phyloP scores from a whole-genome alignment of 1,139 yeast species.

The Meyerozyma smithsonii region DNA sequence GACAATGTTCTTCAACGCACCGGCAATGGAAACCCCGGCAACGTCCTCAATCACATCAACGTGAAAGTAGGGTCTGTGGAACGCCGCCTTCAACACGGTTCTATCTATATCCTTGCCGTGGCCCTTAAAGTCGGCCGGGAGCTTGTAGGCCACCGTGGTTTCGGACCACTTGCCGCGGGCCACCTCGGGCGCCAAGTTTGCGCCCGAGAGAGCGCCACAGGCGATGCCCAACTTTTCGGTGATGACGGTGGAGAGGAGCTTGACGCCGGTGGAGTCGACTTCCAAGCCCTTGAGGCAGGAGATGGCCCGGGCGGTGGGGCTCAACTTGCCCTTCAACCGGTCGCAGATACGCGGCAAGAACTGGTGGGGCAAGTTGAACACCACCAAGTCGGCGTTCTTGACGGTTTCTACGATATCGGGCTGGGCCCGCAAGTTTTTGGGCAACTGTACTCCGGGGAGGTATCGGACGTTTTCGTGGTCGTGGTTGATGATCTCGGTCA shows the following conservation, averaged over 20 bases:
- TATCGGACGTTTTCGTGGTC: constrained; percentile 44
- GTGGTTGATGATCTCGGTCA: constrained; percentile 41
- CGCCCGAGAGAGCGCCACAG: constrained; percentile 47
- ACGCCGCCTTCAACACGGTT: constrained; percentile 36
- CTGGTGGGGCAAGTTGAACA: constrained; percentile 48
- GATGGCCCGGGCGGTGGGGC: constrained; percentile 38
- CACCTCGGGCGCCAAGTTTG: constrained; percentile 46
- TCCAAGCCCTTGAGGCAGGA: constrained; percentile 48
- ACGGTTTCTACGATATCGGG: constrained; percentile 37
- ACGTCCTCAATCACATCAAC: constrained; percentile 45
- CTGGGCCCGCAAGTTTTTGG: constrained; percentile 37
- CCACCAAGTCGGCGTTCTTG: constrained; percentile 40
- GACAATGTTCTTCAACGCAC: constrained; percentile 45
- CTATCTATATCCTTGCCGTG: constrained; percentile 40
- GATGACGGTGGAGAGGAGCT: constrained; percentile 39
- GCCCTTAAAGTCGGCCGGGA: constrained; percentile 39
- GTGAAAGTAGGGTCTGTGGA: constrained; percentile 47
- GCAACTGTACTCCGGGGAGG: constrained; percentile 42
- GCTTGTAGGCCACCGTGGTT: constrained; percentile 42
- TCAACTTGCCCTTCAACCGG: constrained; percentile 36
- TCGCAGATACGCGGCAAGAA: constrained; percentile 37
- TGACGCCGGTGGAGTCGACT: constrained; percentile 41
- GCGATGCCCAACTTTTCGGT: constrained; percentile 40
- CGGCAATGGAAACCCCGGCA: constrained; percentile 47
- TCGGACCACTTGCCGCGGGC: constrained; percentile 48